Base-by-base conservation (phyloP, 345 rosid species). In the Diplotaxis tenuifolia region DNA sequence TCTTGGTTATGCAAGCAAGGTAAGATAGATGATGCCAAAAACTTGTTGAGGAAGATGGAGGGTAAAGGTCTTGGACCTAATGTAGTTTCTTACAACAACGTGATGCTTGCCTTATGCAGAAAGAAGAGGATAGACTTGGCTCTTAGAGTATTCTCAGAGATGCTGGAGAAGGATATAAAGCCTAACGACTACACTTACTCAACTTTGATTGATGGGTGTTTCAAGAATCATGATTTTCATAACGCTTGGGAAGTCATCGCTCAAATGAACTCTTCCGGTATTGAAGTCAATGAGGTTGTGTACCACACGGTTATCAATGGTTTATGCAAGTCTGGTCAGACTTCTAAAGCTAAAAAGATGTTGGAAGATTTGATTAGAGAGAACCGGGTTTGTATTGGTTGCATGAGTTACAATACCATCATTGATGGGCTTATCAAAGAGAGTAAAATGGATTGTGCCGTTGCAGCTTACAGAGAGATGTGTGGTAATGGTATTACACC, bases 401-500 rank as follows among this genome's bases (percentile, higher is more conserved):
- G 86, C 82, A 55, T 80, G 82, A 80, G 87, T 34, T 89, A 88
- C 82, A 91, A 82, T 52, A 80, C 79, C 71, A 79, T 94, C 42
- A 84, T 89, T 45, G 81, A 89, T 77, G 95, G 98, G 20, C 85
- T 83, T 70, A 23, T 85, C 19, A 88, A 83, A 80, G 91, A 85
- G 71, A 90, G 88, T 12, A 65, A 77, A 34, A 10, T 86, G 7
- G 78, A 72, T 71, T 83, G 86, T 68, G 93, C 97, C 8, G 57
- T 84, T 67, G 64, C 65, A 62, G 71, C 80, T 28, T 83, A 78
- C 65, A 74, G 58, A 68, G 91, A 88, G 79, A 88, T 93, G 96
- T 22, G 68, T 49, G 80, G 77, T 63, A 80, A 55, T 56, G 90
- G 90, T 62, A 27, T 88, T 70, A 75, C 83, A 49, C 91, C 97